A percentile compares a stretch with the other conserved stretches of the same genome.
Evolutionary conservation across 2,329 filamentous ascomycete species (phyloP).

Genomic region (Zymoseptoria passerinii): DNA sequence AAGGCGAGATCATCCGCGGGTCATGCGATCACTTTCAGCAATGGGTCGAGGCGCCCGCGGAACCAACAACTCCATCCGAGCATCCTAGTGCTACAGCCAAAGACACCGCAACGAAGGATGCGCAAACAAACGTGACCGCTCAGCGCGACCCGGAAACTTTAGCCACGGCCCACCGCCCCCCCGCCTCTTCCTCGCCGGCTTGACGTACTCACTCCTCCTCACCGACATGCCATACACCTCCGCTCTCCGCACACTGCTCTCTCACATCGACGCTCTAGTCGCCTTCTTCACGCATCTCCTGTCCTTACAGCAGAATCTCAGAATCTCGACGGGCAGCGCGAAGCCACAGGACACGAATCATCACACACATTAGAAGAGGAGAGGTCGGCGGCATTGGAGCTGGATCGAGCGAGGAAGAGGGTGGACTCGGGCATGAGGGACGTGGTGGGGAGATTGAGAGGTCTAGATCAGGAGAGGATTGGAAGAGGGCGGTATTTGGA

Average conservation of each 20-base stretch:
- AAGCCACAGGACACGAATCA: constrained; percentile 65
- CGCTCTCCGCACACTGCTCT: constrained; percentile 57
- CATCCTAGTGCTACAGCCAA: not conserved
- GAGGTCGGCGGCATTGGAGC: constrained; percentile 53
- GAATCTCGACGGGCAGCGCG: constrained; percentile 69
- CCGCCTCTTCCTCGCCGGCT: constrained; percentile 61
- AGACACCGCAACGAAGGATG: not conserved
- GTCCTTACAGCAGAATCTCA: constrained; percentile 65
- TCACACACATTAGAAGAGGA: constrained; percentile 59
- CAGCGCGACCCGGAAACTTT: constrained; percentile 78
- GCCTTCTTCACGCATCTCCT: constrained; percentile 69
- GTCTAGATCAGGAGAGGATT: constrained; percentile 50
- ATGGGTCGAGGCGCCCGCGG: constrained; percentile 45
- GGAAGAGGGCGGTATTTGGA: constrained; percentile 24
- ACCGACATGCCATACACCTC: constrained; percentile 56
- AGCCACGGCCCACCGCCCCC: constrained; percentile 73
- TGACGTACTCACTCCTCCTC: constrained; percentile 60
- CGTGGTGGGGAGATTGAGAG: constrained; percentile 47
- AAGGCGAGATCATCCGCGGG: constrained; percentile 75
- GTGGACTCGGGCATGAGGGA: constrained; percentile 61
- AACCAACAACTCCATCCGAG: not conserved
- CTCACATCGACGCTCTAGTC: constrained; percentile 72
- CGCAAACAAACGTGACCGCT: not conserved
- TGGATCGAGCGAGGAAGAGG: constrained; percentile 54
- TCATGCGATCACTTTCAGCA: constrained; percentile 71